Percentiles rank a stretch among this genome's conserved stretches.
Conservation (phyloP, 192 early-diverging fungal genomes). For the Backusella circina region DNA sequence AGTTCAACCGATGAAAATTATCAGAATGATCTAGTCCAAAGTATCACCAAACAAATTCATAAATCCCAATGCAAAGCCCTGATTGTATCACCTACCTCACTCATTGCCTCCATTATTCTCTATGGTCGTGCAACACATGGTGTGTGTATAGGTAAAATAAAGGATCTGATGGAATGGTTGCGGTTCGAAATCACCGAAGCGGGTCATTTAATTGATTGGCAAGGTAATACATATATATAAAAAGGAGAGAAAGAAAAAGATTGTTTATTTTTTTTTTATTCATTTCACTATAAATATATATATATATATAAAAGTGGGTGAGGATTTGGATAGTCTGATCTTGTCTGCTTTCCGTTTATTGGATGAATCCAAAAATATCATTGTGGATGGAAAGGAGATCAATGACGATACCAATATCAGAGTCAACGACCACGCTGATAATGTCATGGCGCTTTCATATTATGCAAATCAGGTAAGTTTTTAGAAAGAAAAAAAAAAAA, state of each 20-base stretch:
- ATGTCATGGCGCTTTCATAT: conserved; percentile 36
- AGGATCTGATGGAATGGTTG: conserved; percentile 30
- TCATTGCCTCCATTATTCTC: conserved; percentile 29
- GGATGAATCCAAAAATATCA: conserved; percentile 29
- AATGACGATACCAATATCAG: conserved; percentile 33
- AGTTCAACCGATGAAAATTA: background rate
- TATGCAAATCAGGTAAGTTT: conserved; percentile 32
- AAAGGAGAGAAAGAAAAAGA: background rate
- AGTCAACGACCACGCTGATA: conserved; percentile 38
- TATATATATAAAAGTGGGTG: conserved; percentile 18
- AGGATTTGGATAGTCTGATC: conserved; percentile 30
- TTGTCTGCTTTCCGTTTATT: conserved; percentile 26
- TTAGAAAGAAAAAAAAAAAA: no score
- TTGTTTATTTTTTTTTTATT: no score
- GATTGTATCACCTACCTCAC: conserved; percentile 21
- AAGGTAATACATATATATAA: conserved; percentile 18
- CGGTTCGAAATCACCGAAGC: conserved; percentile 8
- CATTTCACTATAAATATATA: no score
- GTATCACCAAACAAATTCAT: conserved; percentile 27
- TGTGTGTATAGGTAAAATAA: conserved; percentile 32
- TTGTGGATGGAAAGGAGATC: conserved; percentile 33
- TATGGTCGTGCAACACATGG: conserved; percentile 34
- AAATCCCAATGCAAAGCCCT: conserved; percentile 24
- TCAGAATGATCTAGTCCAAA: conserved; percentile 4
- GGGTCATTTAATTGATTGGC: conserved; percentile 24